A percentile compares a stretch with the other conserved stretches of the same genome.
phyloP scores from a whole-genome alignment of 352 stramenopile genomes.

The Phytophthora cajani region DNA sequence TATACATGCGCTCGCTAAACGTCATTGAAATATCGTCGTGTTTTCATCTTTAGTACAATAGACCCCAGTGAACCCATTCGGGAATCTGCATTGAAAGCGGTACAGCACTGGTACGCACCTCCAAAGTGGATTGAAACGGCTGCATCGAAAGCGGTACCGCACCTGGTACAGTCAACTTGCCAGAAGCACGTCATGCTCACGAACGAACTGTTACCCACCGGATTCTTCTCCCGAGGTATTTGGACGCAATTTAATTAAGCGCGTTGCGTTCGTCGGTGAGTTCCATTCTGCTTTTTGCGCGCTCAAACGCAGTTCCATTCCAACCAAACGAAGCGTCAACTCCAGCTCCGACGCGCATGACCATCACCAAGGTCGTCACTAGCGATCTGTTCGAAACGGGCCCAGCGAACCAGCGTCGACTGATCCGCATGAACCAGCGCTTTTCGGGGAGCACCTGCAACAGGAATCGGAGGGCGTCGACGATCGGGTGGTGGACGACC shows the following conservation, averaged over 20 bases:
- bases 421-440: conserved; percentile 14
- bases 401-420: background rate
- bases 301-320: no score
- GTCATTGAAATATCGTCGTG: no score
- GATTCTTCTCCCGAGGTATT: background rate
- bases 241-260: background rate
- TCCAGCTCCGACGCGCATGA: conserved; percentile 1
- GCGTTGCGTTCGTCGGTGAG: no score
- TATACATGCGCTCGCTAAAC: no score
- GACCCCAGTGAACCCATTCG: no score
- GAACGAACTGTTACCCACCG: background rate
- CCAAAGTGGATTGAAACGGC: no score
- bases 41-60: no score
- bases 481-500: conserved; percentile 9
- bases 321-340: no score
- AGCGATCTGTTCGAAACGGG: conserved; percentile 4
- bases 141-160: no score
- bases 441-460: background rate
- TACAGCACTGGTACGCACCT: no score
- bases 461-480: conserved; percentile 4
- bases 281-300: background rate
- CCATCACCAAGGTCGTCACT: conserved; percentile 5
- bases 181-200: no score
- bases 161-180: background rate
- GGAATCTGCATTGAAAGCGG: no score